Conservation (phyloP, 2,329 filamentous ascomycete species). For the Aspergillus sp. region DNA sequence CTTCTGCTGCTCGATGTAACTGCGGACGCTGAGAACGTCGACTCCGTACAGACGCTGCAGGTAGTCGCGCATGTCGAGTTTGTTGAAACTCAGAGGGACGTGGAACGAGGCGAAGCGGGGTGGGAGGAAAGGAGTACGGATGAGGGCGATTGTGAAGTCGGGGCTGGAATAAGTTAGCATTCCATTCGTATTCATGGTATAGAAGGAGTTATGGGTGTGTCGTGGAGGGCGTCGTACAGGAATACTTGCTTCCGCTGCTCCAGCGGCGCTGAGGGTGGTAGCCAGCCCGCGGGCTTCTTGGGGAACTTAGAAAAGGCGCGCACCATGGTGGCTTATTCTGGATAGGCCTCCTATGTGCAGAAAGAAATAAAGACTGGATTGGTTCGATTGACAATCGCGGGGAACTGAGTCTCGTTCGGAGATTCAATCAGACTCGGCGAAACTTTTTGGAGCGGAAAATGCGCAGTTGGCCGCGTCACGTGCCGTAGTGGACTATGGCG, state of each 20-base stretch:
- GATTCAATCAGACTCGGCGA: conserved; percentile 11
- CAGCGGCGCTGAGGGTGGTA: conserved; percentile 19
- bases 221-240: conserved; percentile 38
- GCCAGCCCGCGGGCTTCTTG: conserved; percentile 20
- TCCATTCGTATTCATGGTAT: neutral
- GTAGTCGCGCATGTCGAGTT: conserved; percentile 94
- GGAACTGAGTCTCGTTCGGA: neutral
- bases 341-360: neutral
- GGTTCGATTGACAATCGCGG: no score
- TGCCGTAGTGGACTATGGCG: conserved; percentile 17
- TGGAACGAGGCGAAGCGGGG: conserved; percentile 82
- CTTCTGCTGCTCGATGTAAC: conserved; percentile 66
- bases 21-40: conserved; percentile 64
- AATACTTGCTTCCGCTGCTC: conserved; percentile 41
- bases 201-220: neutral
- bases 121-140: conserved; percentile 64
- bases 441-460: conserved; percentile 25
- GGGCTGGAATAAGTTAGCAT: conserved; percentile 50
- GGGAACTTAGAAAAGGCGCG: conserved; percentile 22
- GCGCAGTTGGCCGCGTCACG: conserved; percentile 29
- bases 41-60: conserved; percentile 80
- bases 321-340: conserved; percentile 20
- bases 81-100: conserved; percentile 87
- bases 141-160: conserved; percentile 70
- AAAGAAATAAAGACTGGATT: neutral